Evolutionary conservation across 2,329 filamentous ascomycete genomes (phyloP).

Genomic region (Monosporascus sp.): DNA sequence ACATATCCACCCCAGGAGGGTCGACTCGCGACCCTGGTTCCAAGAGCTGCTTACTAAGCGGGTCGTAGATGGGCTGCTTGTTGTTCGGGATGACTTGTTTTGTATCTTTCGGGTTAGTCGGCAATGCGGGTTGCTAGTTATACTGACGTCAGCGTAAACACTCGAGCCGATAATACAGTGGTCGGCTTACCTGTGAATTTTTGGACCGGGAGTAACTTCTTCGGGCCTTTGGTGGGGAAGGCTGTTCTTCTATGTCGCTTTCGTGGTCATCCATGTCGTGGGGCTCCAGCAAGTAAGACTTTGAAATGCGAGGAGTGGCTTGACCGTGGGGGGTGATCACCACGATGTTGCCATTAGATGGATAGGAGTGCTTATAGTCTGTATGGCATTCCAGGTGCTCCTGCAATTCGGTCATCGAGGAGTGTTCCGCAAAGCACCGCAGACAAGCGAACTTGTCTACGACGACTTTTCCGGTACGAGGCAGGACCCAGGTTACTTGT

Average conservation of each 20-base stretch:
- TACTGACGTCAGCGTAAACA: constrained; percentile 7
- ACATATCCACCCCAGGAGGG: constrained; percentile 39
- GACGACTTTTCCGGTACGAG: constrained; percentile 36
- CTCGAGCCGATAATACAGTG: not conserved
- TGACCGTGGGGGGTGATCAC: constrained; percentile 22
- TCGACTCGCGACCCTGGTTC: constrained; percentile 42
- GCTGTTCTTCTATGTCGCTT: constrained; percentile 17
- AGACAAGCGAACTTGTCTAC: constrained; percentile 48
- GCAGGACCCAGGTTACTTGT: constrained; percentile 42
- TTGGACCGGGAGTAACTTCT: constrained; percentile 13
- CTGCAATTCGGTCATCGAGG: constrained; percentile 42
- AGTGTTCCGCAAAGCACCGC: constrained; percentile 42
- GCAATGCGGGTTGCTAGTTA: constrained; percentile 9
- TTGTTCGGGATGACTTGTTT: constrained; percentile 43
- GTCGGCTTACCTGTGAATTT: constrained; percentile 13
- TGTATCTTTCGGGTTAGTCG: constrained; percentile 20
- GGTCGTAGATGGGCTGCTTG: constrained; percentile 51
- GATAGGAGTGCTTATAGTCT: constrained; percentile 39
- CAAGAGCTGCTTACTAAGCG: constrained; percentile 49
- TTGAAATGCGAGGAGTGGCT: constrained; percentile 17
- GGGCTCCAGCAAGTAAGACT: constrained; percentile 13
- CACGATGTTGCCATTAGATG: constrained; percentile 20
- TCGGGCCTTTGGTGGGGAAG: constrained; percentile 17
- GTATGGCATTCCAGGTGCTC: constrained; percentile 45
- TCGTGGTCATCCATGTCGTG: constrained; percentile 20